Evolutionary conservation across 495 filamentous ascomycete species (phyloP).

Genomic region (Trichoderma gamsii): DNA sequence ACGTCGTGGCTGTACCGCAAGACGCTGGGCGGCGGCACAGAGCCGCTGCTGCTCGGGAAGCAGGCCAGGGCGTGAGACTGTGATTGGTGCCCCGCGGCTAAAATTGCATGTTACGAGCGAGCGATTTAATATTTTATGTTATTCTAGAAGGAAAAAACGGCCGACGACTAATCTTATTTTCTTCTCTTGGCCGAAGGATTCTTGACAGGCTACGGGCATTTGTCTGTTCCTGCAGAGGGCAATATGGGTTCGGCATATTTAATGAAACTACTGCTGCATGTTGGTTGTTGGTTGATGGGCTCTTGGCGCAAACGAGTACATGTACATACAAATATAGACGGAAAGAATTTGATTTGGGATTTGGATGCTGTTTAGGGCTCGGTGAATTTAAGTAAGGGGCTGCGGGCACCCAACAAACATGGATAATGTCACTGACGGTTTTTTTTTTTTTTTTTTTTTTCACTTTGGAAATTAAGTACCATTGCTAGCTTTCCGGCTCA

Average conservation of each 20-base stretch:
- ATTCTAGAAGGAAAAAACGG: too few relatives aligned
- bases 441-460: background rate
- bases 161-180: too few relatives aligned
- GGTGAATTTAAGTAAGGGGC: background rate
- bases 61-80: slow-evolving; percentile 14
- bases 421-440: background rate
- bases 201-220: background rate
- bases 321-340: background rate
- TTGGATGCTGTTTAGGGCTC: too few relatives aligned
- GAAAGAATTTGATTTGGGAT: too few relatives aligned
- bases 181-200: background rate
- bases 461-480: background rate
- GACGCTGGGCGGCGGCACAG: slow-evolving; percentile 20
- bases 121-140: background rate
- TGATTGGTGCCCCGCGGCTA: background rate
- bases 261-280: background rate
- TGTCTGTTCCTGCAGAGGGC: background rate
- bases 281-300: too few relatives aligned
- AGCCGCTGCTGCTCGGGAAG: slow-evolving; percentile 15
- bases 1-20: slow-evolving; percentile 47
- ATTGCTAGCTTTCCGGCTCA: background rate
- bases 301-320: background rate
- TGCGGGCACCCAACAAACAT: slow-evolving; percentile 9
- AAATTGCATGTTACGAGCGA: too few relatives aligned
- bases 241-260: slow-evolving; percentile 7